Evolutionary conservation across 192 early-diverging fungal genomes (phyloP), one percentile per base, ranked within the genome.

Genomic region (Coemansia sp.): DNA sequence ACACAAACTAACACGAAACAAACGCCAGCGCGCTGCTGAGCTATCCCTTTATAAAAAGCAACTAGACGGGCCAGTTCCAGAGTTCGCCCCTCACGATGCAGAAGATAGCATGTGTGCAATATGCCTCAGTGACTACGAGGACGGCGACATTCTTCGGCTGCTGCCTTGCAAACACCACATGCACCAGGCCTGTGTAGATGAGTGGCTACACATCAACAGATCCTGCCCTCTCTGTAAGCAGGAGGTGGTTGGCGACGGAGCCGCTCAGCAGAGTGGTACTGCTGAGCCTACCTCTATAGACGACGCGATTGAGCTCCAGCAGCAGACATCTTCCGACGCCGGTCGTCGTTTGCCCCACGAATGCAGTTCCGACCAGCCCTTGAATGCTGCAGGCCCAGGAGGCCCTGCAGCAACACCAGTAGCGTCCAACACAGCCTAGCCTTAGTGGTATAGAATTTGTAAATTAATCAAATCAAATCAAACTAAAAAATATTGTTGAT

Each of bases 131-230:
- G 76, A 83, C 9, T 94, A 94, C 59, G 91, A 92, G 68, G 85
- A 89, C 22, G 89, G 88, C 23, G 89, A 92, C n/a, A 75, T 88
- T 7, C 76, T 94, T 22, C 81, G 89, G 33, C 82, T 87, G 69
- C 75, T 92, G 76, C 84, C 79, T 61, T 94, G 92, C 73, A 78
- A 68, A 7, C 92, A 94, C 76, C 90, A 92, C 65, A 91, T 94
- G 74, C 92, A 94, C 72, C 87, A 87, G 73, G 79, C 86, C 11
- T 94, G 92, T 70, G 90, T 92, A 2, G 87, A 90, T 63, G 89
- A 90, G 71, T 94, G 92, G 92, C 77, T 94, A 50, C 80, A 83
- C 35, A 71, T 91, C 50, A 91, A 92, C 70, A 80, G 80, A 59
- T 79, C 82, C 9, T 94, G 92, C 65, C 92, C 92, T 20, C 77